Base-by-base conservation (phyloP, 352 stramenopile species). In the Thalassiosira sp. region DNA sequence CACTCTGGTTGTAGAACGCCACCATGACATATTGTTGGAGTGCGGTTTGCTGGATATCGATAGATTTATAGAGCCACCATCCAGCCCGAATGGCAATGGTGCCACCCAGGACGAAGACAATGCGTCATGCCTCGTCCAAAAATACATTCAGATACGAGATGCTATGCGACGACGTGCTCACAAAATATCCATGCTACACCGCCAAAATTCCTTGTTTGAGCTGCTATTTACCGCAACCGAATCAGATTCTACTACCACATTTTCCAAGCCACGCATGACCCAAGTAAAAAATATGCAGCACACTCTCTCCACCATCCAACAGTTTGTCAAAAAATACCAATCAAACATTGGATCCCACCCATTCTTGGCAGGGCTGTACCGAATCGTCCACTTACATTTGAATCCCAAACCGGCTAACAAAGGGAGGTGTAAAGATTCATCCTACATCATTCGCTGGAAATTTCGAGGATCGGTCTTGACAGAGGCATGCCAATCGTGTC, bases 301-400 rank as follows among this genome's bases (percentile, higher is more conserved):
- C 20, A 49, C 37, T 24, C 35, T 82, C 2, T 45, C 42, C n/a
- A 73, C 25, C 46, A 65, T 77, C 13, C 27, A 73, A 53, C 35
- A 64, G 15, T 82, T 82, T 53, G 73, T 77, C 7, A 56, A 25
- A 0, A 82, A 82, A 43, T 82, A 82, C 54, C 40, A 52, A 37
- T 52, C 51, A 2, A 82, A 77, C 13, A 69, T 82, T 68, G 73
- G 73, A 52, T 72, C 65, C 5, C 73, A 82, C 48, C 52, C 73
- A 0, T 82, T 82, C 58, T 53, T 82, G 33, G 65, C 65, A 45
- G 73, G 73, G 22, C 48, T 82, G 42, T 60, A 82, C 57, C 45
- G 54, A 59, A 28, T 82, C 11, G 31, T 82, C 42, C 2, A 72
- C 11, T 40, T 68, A 25, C 73, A 82, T 56, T 20, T 82, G 54